Evolutionary conservation across 306 rosid species (phyloP).

Genomic region (Lathyrus oleraceus): DNA sequence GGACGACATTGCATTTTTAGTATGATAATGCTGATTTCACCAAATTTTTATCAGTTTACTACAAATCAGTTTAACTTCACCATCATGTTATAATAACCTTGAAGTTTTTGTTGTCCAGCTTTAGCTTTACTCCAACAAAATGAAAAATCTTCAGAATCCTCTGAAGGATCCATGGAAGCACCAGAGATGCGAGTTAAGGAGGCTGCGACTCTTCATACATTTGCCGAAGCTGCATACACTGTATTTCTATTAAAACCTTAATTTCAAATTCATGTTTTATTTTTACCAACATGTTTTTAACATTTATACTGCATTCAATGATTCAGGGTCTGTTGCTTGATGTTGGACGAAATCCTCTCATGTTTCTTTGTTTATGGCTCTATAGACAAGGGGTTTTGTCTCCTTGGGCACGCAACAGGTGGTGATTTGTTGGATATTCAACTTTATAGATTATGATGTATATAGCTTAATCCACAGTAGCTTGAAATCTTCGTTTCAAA

Average conservation of each 20-base stretch:
- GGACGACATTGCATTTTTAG: neutral
- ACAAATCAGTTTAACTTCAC: neutral
- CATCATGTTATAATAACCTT: constrained; percentile 31
- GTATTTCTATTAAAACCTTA: constrained; percentile 42
- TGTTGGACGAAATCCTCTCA: constrained; percentile 79
- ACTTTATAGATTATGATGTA: constrained; percentile 35
- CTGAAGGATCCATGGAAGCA: constrained; percentile 51
- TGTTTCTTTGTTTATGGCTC: constrained; percentile 83
- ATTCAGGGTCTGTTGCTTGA: constrained; percentile 95
- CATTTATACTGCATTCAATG: constrained; percentile 33
- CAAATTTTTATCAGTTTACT: neutral
- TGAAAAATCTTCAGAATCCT: constrained; percentile 44
- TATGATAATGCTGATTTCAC: neutral
- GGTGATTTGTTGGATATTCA: constrained; percentile 43
- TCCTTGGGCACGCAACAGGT: constrained; percentile 91
- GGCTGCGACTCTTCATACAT: constrained; percentile 83
- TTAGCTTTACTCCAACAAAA: constrained; percentile 74
- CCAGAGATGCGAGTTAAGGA: constrained; percentile 63
- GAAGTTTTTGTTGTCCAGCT: constrained; percentile 54
- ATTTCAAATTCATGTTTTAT: constrained; percentile 3
- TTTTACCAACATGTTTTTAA: constrained; percentile 10
- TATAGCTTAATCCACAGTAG: constrained; percentile 24
- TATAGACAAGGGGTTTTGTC: constrained; percentile 84
- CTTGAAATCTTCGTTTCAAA: neutral
- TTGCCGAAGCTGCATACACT: constrained; percentile 97